Base-by-base conservation (phyloP, 2,329 filamentous ascomycete genomes). In the Aureobasidium sp. region DNA sequence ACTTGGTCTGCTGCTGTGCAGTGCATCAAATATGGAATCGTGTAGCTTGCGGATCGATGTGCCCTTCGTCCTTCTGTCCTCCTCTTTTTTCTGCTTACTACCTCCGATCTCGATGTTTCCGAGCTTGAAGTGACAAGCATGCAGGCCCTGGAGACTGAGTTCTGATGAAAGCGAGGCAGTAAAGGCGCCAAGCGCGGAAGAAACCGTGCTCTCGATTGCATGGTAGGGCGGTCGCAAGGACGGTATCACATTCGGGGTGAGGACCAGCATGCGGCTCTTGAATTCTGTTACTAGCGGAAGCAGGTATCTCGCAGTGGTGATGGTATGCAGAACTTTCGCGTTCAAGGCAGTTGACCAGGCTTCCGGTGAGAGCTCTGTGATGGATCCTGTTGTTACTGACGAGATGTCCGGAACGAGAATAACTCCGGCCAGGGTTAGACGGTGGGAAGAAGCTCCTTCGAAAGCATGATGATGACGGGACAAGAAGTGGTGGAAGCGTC, bases 311-410 rank as follows among this genome's bases (percentile, higher is more conserved):
- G 90, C 84, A 4, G 87, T 90, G 49, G 95, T 79, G 60, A 97
- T 89, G 1, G 91, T 91, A 54, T 90, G 86, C 52, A 97, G 79
- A 11, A 98, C 79, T 64, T 95, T 90, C 14, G 89, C 91, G 69
- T 96, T 95, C 68, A 97, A 83, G 29, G 90, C 85, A 65, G 96
- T 89, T 58, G 88, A 88, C 74, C 95, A 93, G 62, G 81, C 84
- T 25, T 88, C 87, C 0, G 88, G 84, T 6, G 88, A 83, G 55
- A 96, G 85, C 3, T 88, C 90, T 57, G 90, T 88, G 57, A 97
- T 86, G 17, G 88, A 86, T 3, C 87, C 88, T 22, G 85, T 84
- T 49, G 88, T 85, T 3, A 30, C 32, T n/a, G 69, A 66, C 17
- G 60, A 58, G 64, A 86, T 83, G 55, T 78, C 87, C 2, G 91